Evolutionary conservation across 176 grass and related monocot genomes (phyloP).

Genomic region (Guadua angustifolia): DNA sequence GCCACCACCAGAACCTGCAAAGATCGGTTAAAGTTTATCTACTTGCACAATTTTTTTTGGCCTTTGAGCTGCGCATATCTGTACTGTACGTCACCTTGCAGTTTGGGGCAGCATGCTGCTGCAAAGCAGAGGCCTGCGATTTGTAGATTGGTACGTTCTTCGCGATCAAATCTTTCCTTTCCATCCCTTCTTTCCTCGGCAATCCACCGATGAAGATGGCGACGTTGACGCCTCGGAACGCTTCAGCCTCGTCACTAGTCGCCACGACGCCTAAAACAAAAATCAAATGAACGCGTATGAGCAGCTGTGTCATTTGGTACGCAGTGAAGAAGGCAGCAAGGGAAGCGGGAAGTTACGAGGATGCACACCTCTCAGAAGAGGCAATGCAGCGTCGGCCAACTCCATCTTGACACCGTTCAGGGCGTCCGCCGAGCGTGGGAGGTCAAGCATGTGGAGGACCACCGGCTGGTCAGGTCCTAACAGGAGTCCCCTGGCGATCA

Average conservation of each 20-base stretch:
- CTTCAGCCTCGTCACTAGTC: constrained; percentile 57
- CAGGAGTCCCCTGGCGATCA: constrained; percentile 81
- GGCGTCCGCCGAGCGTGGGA: constrained; percentile 39
- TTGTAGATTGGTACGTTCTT: constrained; percentile 78
- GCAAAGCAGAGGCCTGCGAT: constrained; percentile 63
- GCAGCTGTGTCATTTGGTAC: no score
- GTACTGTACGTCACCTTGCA: constrained; percentile 56
- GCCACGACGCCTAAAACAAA: constrained; percentile 61
- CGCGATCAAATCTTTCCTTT: constrained; percentile 71
- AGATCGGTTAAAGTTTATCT: not conserved
- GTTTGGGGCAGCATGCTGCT: constrained; percentile 67
- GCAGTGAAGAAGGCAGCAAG: not conserved
- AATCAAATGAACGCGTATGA: not conserved
- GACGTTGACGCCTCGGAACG: constrained; percentile 67
- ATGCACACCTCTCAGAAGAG: constrained; percentile 66
- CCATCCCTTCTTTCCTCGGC: constrained; percentile 71
- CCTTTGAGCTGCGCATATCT: not conserved
- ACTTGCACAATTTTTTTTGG: not conserved
- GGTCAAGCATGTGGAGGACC: constrained; percentile 75
- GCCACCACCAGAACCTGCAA: constrained; percentile 78
- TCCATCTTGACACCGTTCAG: constrained; percentile 76
- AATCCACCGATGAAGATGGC: constrained; percentile 66
- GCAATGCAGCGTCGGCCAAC: constrained; percentile 65
- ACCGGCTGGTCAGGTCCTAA: constrained; percentile 72
- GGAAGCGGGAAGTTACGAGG: not conserved